Conservation (phyloP, 164 flowering plant genomes). For the Magnolia officinalis region DNA sequence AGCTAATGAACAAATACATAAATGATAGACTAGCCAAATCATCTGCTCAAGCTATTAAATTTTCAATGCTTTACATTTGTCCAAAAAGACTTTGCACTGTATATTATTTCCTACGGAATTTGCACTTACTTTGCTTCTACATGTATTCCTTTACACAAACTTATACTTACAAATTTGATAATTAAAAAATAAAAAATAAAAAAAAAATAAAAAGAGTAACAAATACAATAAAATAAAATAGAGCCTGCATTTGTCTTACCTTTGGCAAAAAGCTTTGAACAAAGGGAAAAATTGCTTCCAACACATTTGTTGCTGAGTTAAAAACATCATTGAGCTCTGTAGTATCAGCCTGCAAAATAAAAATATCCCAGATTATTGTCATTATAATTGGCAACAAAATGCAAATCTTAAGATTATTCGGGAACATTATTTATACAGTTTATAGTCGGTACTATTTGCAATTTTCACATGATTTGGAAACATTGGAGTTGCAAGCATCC, state of each 20-base stretch:
- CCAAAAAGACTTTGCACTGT: no score
- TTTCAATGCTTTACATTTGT: no score
- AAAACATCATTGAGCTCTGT: conserved; percentile 55
- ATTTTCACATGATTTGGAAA: background rate
- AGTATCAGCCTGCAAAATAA: conserved; percentile 45
- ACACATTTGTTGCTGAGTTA: conserved; percentile 42
- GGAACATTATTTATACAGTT: background rate
- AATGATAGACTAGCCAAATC: no score
- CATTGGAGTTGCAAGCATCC: background rate
- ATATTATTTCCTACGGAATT: background rate
- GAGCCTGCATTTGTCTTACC: conserved; percentile 31
- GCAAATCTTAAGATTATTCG: background rate
- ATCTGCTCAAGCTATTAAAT: no score
- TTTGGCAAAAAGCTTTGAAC: conserved; percentile 45
- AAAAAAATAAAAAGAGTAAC: no score
- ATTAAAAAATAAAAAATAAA: no score
- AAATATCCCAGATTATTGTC: background rate
- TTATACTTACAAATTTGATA: background rate
- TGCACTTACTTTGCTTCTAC: background rate
- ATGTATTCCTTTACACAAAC: background rate
- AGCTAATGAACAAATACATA: no score
- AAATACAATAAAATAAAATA: background rate
- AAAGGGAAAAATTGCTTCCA: conserved; percentile 39
- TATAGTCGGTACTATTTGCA: background rate
- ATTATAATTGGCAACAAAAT: background rate